These are phyloP conservation scores for Exserohilum rostratum DNA, from an alignment of 2,329 filamentous ascomycete species.

Conservation along the genomic window DNA sequence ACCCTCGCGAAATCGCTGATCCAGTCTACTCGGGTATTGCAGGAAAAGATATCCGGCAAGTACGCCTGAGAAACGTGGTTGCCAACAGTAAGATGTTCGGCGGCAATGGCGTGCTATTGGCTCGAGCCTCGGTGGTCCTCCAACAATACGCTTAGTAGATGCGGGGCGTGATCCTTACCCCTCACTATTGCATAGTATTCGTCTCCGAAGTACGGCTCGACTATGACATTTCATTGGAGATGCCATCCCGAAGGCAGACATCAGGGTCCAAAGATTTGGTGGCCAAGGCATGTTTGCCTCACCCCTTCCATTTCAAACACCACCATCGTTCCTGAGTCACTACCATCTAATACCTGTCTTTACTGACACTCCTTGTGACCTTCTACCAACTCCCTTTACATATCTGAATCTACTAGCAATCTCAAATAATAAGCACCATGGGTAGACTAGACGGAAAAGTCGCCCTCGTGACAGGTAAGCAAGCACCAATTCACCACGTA, in stretches of 20 bases:
- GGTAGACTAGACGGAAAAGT: constrained; percentile 60
- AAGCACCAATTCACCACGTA: neutral
- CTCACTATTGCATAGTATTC: constrained; percentile 15
- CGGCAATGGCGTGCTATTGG: constrained; percentile 15
- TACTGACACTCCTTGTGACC: neutral
- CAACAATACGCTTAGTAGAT: constrained; percentile 16
- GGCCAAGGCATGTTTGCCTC: neutral
- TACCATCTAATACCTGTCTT: neutral
- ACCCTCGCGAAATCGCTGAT: constrained; percentile 1
- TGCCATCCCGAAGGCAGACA: constrained; percentile 1
- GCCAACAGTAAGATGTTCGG: constrained; percentile 7
- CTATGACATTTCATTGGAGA: constrained; percentile 11
- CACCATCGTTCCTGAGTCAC: neutral
- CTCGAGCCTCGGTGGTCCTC: constrained; percentile 16
- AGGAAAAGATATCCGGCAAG: constrained; percentile 1
- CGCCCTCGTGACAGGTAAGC: constrained; percentile 60
- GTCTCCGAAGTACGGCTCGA: constrained; percentile 7
- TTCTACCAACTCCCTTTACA: neutral
- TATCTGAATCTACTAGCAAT: too few relatives aligned
- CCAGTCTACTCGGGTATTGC: constrained; percentile 11
- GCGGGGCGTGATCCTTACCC: constrained; percentile 20
- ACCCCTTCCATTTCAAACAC: constrained; percentile 5
- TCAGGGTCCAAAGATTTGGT: neutral
- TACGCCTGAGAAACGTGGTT: neutral
- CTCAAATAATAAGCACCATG: constrained; percentile 27